Evolutionary conservation across 306 rosid species (phyloP), one percentile per base, ranked within the genome.

Genomic region (Alnus glutinosa): DNA sequence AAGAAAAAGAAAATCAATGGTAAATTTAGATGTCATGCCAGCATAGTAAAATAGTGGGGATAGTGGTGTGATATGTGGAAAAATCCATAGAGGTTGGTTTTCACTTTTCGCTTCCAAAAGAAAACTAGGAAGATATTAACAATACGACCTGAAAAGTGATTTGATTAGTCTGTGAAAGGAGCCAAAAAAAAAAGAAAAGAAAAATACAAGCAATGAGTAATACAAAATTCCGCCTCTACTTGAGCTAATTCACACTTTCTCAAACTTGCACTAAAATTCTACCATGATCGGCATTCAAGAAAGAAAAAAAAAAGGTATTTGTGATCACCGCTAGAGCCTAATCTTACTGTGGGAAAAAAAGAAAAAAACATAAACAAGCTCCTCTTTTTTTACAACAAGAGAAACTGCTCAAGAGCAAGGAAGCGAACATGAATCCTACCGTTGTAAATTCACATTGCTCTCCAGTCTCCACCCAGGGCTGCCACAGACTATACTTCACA

Each of bases 361-460:
- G 74, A 19, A 7, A 13, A 77, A 70, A 18, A 79, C 66, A 44
- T 49, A 85, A 85, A 76, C 75, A 81, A 63, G 78, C 80, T 82
- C 72, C 81, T 30, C 58, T 74, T 86, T 88, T 89, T 83, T 88
- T 88, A 89, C 97, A 86, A 83, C 88, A 88, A 79, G 82, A 78
- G 52, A 79, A 55, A 84, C 76, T 66, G 85, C 82, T 84, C 78
- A 72, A 81, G 84, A 78, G 81, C 83, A 79, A 78, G 83, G 57
- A 75, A 70, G 74, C 63, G 71, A 81, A 70, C 77, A 13, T 51
- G 72, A 74, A 74, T 74, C 50, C 81, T 75, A 58, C 78, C 71
- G 83, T 79, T 73, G 85, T 58, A 79, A 86, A 77, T 85, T 61
- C 78, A 77, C 75, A 76, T 66, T 58, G 64, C 67, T 74, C 71